Base-by-base conservation (phyloP, 805 yeast species). In the Candida boidinii region DNA sequence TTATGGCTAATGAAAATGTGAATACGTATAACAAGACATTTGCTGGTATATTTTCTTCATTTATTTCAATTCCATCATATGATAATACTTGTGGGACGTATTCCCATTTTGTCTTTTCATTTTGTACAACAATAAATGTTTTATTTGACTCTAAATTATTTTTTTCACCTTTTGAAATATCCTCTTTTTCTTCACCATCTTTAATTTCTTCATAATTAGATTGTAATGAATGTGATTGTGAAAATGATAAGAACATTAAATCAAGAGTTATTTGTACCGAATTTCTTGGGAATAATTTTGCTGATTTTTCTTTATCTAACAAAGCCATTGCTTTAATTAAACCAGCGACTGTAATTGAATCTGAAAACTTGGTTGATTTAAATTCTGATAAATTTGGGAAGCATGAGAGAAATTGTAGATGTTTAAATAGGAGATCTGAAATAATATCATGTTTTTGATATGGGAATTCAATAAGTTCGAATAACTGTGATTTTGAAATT, bases 201-300 rank as follows among this genome's bases (percentile, higher is more conserved):
- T 17, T 16, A n/a, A 30, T 28, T 6, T 32, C 39, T 12, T 31
- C 40, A 16, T 15, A 32, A 28, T 5, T 17, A 27, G 38, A 37
- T 16, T 43, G 46, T 10, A 62, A 56, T n/a, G 19, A 32, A 28
- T 5, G 17, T 28, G 38, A 37, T 16, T 43, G 46, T 10, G 62
- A 56, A 41, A 76, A 46, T 0, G 79, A 61, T 6, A 73, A 48
- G 42, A 70, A 77, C 3, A 78, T 27, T 22, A 79, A 45, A 63
- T 62, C 19, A 55, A 18, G 31, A 64, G 59, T 35, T 73, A 68
- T 8, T 29, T 17, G 8, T 21, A 6, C 28, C 41, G 41, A 15
- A 31, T 56, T 56, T 20, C 59, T 53, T 3, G 51, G 53, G 38
- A 30, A 73, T 39, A 16, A 65, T 28, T 25, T 55, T 51, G 35